Percentiles rank a stretch among this genome's conserved stretches.
phyloP scores from a whole-genome alignment of 148 eudicot species.

The Cornus suecica region DNA sequence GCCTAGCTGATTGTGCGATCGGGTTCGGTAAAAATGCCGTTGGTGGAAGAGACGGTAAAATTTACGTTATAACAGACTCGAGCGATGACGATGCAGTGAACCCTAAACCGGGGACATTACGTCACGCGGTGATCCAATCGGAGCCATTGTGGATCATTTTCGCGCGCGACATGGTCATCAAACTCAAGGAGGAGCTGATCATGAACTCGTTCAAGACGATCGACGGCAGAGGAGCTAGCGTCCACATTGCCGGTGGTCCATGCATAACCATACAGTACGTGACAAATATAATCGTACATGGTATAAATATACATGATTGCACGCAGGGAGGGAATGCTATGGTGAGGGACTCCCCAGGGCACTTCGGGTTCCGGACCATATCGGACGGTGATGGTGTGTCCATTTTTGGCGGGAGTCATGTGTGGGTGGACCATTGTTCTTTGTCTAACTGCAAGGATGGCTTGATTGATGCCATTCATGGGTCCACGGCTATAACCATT shows the following conservation, averaged over 20 bases:
- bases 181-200: conserved; percentile 57
- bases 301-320: conserved; percentile 63
- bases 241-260: conserved; percentile 70
- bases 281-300: conserved; percentile 69
- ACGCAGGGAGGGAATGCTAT: conserved; percentile 68
- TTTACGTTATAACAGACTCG: conserved; percentile 62
- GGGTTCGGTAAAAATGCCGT: conserved; percentile 75
- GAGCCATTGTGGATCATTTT: conserved; percentile 77
- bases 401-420: conserved; percentile 61
- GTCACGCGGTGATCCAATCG: conserved; percentile 62
- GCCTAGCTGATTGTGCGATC: conserved; percentile 66
- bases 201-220: conserved; percentile 82
- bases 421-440: conserved; percentile 81
- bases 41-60: conserved; percentile 57
- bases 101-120: conserved; percentile 71
- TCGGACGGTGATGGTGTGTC: conserved; percentile 84
- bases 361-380: conserved; percentile 64
- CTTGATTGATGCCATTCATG: conserved; percentile 64
- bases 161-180: conserved; percentile 62
- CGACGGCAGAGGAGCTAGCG: conserved; percentile 79
- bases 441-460: conserved; percentile 70
- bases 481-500: conserved; percentile 69
- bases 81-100: conserved; percentile 55
- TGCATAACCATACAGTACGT: conserved; percentile 67
- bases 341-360: conserved; percentile 57